phyloP scores from a whole-genome alignment of 2,329 filamentous ascomycete species.

The Ophioceras dolichostomum region DNA sequence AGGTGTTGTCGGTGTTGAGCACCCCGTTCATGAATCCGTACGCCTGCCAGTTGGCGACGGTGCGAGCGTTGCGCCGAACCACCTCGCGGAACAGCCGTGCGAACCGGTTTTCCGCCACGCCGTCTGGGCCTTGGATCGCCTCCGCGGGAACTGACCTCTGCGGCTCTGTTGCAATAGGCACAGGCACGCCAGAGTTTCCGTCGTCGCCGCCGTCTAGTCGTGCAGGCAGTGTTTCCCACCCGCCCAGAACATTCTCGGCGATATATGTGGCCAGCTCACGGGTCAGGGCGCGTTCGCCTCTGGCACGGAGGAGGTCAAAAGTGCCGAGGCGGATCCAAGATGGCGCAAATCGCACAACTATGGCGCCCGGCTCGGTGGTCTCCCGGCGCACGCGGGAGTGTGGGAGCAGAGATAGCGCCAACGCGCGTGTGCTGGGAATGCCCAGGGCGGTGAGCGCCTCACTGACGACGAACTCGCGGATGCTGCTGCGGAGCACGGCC shows the following conservation, averaged over 20 bases:
- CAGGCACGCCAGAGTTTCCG: slow-evolving; percentile 6
- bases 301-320: slow-evolving; percentile 79
- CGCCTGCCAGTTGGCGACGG: slow-evolving; percentile 89
- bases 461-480: slow-evolving; percentile 86
- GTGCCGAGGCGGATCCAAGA: slow-evolving; percentile 90
- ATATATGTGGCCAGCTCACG: slow-evolving; percentile 69
- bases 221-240: slow-evolving; percentile 74
- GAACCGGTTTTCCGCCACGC: slow-evolving; percentile 73
- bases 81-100: slow-evolving; percentile 80
- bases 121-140: slow-evolving; percentile 53
- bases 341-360: slow-evolving; percentile 84
- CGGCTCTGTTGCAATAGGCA: background rate
- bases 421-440: slow-evolving; percentile 76
- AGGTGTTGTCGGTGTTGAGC: slow-evolving; percentile 95
- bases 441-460: slow-evolving; percentile 76
- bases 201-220: slow-evolving; percentile 37
- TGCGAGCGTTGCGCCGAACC: slow-evolving; percentile 70
- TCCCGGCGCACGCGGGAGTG: slow-evolving; percentile 65
- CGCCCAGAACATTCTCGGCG: slow-evolving; percentile 75
- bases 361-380: slow-evolving; percentile 75
- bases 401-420: slow-evolving; percentile 69
- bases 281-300: slow-evolving; percentile 66
- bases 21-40: slow-evolving; percentile 99
- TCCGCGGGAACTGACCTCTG: slow-evolving; percentile 40
- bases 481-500: slow-evolving; percentile 82